These are phyloP conservation scores for Ascochyta koolunga DNA, from an alignment of 2,329 filamentous ascomycete genomes.

Conservation along the genomic window DNA sequence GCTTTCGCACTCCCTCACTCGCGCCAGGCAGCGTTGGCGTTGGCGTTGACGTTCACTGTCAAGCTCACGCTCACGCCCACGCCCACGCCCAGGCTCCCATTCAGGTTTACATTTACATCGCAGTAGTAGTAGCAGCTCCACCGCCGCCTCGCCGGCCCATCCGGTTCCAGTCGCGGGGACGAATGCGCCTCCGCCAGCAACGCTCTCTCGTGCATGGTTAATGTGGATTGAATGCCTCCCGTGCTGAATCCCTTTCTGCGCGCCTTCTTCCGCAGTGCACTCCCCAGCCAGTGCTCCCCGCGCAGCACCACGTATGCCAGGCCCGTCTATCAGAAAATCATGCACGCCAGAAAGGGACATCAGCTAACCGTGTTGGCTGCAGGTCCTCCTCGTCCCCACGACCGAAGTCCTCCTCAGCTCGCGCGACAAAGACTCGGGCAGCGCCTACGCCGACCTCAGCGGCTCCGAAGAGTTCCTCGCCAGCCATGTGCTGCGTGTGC, in stretches of 20 bases:
- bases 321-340: background rate
- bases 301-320: slow-evolving; percentile 76
- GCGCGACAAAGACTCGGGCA: slow-evolving; percentile 84
- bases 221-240: slow-evolving; percentile 83
- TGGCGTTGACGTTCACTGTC: too few species aligned
- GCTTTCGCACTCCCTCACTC: slow-evolving; percentile 23
- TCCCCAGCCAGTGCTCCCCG: slow-evolving; percentile 90
- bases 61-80: too few species aligned
- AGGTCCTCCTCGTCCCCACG: slow-evolving; percentile 87
- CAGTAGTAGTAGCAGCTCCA: slow-evolving; percentile 8
- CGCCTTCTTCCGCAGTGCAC: slow-evolving; percentile 97
- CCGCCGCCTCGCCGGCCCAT: slow-evolving; percentile 23
- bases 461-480: slow-evolving; percentile 92
- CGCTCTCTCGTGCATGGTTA: slow-evolving; percentile 21
- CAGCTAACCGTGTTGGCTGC: slow-evolving; percentile 8
- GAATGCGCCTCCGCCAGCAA: slow-evolving; percentile 36
- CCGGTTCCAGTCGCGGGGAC: slow-evolving; percentile 30
- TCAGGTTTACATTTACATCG: too few species aligned
- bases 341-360: too few species aligned
- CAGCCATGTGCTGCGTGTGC: slow-evolving; percentile 93
- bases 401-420: slow-evolving; percentile 89
- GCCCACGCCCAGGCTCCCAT: too few species aligned
- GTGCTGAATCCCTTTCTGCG: slow-evolving; percentile 93
- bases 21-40: slow-evolving; percentile 33
- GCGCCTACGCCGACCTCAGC: slow-evolving; percentile 78